These are phyloP conservation scores for Scenedesmus sp. DNA, from an alignment of 163 green algal species.

Conservation along the genomic window DNA sequence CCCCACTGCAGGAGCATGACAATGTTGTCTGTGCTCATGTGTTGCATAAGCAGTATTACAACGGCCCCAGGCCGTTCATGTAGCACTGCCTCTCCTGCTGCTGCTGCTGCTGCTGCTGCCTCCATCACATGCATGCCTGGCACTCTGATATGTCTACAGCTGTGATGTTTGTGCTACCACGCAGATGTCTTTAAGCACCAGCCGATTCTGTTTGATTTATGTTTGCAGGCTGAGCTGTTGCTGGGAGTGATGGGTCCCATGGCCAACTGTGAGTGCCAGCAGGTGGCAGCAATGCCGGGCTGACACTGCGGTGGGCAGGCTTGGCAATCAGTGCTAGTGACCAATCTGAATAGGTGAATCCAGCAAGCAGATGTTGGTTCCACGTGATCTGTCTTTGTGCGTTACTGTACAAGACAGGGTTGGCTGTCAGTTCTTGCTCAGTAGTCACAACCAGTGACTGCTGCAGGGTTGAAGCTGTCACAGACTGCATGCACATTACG, in stretches of 20 bases:
- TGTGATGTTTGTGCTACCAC: not conserved
- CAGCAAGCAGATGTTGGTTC: not conserved
- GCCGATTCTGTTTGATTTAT: not conserved
- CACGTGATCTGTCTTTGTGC: too few relatives aligned
- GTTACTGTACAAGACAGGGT: too few relatives aligned
- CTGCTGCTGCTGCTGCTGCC: not conserved
- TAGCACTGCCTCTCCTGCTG: not conserved
- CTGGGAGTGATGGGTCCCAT: slow-evolving; percentile 15
- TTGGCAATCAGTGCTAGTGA: not conserved
- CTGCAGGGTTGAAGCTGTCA: too few relatives aligned
- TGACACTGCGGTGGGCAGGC: not conserved
- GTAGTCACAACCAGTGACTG: too few relatives aligned
- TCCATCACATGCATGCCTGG: not conserved
- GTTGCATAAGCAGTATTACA: not conserved
- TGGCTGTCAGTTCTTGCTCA: too few relatives aligned
- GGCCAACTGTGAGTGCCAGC: slow-evolving; percentile 38
- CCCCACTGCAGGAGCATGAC: not conserved
- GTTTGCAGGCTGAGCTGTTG: slow-evolving; percentile 37
- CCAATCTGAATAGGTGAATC: not conserved
- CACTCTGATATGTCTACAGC: not conserved
- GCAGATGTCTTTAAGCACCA: not conserved
- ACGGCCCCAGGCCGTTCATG: not conserved
- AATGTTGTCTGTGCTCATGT: not conserved
- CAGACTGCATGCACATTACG: not conserved
- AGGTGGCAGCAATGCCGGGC: not conserved